These are phyloP conservation scores for Penicillium maclennaniae DNA, from an alignment of 495 filamentous ascomycete genomes.

Conservation along the genomic window DNA sequence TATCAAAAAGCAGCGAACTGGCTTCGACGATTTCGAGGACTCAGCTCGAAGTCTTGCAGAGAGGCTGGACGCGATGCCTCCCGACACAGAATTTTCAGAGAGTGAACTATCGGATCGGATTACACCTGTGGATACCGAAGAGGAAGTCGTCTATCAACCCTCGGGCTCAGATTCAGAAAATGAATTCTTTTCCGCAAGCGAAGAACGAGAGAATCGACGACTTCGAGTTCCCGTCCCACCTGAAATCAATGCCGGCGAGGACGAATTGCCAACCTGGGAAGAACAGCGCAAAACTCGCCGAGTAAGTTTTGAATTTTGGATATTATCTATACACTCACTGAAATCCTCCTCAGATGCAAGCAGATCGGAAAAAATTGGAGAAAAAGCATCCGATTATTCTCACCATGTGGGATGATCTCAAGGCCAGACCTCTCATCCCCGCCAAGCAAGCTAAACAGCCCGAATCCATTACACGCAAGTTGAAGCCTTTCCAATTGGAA, in stretches of 20 bases:
- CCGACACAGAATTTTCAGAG: constrained; percentile 2
- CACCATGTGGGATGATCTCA: constrained; percentile 80
- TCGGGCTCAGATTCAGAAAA: background rate
- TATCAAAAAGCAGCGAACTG: constrained; percentile 24
- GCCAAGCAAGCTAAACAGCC: constrained; percentile 71
- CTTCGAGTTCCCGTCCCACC: background rate
- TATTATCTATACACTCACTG: background rate
- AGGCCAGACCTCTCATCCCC: constrained; percentile 60
- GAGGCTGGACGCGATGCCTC: constrained; percentile 2
- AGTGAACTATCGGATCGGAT: background rate
- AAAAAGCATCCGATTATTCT: constrained; percentile 68
- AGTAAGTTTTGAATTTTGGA: constrained; percentile 23
- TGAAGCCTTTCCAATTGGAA: constrained; percentile 91
- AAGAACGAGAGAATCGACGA: background rate
- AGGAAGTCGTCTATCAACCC: background rate
- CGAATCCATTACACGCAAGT: constrained; percentile 65
- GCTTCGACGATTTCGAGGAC: background rate
- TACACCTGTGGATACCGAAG: constrained; percentile 1
- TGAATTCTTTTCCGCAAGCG: background rate
- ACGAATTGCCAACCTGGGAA: constrained; percentile 11
- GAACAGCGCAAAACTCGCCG: constrained; percentile 21
- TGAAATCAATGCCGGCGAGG: constrained; percentile 3
- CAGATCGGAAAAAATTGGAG: constrained; percentile 64
- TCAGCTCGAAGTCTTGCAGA: background rate
- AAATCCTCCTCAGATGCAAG: constrained; percentile 26